Evolutionary conservation across 2,329 filamentous ascomycete species (phyloP), one percentile per base, ranked within the genome.

Genomic region (Neonectria faginata): DNA sequence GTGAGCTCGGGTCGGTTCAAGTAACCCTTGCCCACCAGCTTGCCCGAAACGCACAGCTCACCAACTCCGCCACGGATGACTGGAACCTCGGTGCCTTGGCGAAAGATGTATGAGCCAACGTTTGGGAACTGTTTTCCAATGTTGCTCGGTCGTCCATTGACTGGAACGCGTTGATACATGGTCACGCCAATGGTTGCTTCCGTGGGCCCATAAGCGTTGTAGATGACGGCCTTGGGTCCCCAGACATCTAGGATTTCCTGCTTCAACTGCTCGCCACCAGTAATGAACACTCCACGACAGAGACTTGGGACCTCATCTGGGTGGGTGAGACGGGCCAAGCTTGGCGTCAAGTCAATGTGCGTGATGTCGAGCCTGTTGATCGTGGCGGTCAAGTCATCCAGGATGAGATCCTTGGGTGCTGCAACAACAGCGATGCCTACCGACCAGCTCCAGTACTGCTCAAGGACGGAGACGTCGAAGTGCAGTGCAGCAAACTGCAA

Each of bases 401-500:
- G 89, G 1, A 97, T 90, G 1, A 97, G 75, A 75, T 97, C 94
- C 68, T 92, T 87, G 0, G 93, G 92, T 7, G 92, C 94, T 2
- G 92, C 90, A 2, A 95, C 91, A 0, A 97, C 86, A 4, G 91
- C 90, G 27, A 97, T 94, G 1, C 94, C 94, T 1, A 96, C 92
- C 29, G 91, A 93, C 94, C 94, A 97, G 62, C 91, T 96, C 93
- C 93, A 97, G 76, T 95, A 97, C 73, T 97, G 94, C 75, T 97
- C 94, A 0, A 97, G 84, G 0, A 97, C 92, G 1, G 92, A 96
- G 4, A 97, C 94, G 72, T 97, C 95, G 66, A 97, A 97, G 77
- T 97, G 95, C 61, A 97, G 93, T 0, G 93, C 94, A 1, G 95
- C 95, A 74, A 97, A 97, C 74, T 97, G 95, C 1, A 97, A 83